phyloP scores from a whole-genome alignment of 73 alveolate genomes.

The Uronychia binucleata region DNA sequence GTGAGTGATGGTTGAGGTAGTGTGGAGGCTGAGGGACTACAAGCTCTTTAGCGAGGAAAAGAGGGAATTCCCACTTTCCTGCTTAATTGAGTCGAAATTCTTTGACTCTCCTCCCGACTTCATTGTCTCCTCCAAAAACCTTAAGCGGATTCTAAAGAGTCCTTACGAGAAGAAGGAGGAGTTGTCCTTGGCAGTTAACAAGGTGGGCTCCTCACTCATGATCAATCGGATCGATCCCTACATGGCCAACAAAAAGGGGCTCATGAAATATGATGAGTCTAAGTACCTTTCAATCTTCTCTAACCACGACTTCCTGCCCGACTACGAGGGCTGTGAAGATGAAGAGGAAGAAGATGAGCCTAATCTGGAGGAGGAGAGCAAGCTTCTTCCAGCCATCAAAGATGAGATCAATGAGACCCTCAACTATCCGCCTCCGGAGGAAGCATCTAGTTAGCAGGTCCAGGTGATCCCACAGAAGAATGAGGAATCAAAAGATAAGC shows the following conservation, averaged over 20 bases:
- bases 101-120: slow-evolving; percentile 22
- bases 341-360: not conserved
- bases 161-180: slow-evolving; percentile 42
- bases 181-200: slow-evolving; percentile 22
- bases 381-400: not conserved
- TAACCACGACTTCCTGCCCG: slow-evolving; percentile 2
- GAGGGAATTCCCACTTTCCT: not conserved
- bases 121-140: slow-evolving; percentile 25
- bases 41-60: not conserved
- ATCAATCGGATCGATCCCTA: slow-evolving; percentile 34
- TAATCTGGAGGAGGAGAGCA: not conserved
- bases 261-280: slow-evolving; percentile 3
- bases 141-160: slow-evolving; percentile 19
- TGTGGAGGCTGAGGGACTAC: not conserved
- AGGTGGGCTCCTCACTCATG: slow-evolving; percentile 24
- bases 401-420: slow-evolving; percentile 2
- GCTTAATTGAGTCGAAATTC: not conserved
- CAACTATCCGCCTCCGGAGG: slow-evolving; percentile 2
- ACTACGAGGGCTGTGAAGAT: not conserved
- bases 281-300: not conserved
- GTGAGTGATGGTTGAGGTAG: slow-evolving; percentile 3
- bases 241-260: slow-evolving; percentile 30
- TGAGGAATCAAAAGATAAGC: slow-evolving; percentile 4
- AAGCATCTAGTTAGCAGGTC: not conserved
- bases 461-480: not conserved